Percentiles rank a stretch among this genome's conserved stretches.
Conservation (phyloP, 1,284 basidiomycete genomes). For the Neonothopanus nambi region DNA sequence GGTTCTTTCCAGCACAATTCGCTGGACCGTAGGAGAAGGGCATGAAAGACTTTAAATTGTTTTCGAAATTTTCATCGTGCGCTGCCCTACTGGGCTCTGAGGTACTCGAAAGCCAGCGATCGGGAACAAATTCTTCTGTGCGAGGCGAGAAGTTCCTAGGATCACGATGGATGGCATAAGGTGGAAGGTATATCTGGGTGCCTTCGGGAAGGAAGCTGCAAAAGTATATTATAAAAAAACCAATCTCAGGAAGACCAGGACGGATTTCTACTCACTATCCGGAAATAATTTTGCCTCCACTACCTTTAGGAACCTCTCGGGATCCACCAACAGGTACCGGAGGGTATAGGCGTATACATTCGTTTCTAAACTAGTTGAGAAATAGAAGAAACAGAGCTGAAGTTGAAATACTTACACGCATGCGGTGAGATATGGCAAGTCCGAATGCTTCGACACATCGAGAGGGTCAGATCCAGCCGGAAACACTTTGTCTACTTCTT, state of each 20-base stretch:
- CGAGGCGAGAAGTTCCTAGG: constrained; percentile 38
- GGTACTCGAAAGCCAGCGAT: constrained; percentile 36
- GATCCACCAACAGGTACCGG: constrained; percentile 52
- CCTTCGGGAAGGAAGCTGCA: constrained; percentile 50
- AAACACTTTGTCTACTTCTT: constrained; percentile 16
- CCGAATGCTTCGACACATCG: constrained; percentile 33
- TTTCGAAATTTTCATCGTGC: neutral
- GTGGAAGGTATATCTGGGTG: constrained; percentile 46
- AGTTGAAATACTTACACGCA: constrained; percentile 42
- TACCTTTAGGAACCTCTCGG: constrained; percentile 42
- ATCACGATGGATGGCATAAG: constrained; percentile 46
- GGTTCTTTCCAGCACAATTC: constrained; percentile 38
- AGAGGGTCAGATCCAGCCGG: constrained; percentile 35
- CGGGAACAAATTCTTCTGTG: constrained; percentile 41
- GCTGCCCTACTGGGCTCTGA: too few relatives aligned
- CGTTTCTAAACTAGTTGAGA: constrained; percentile 54
- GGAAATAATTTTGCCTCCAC: constrained; percentile 36
- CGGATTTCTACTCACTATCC: constrained; percentile 28
- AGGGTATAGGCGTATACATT: constrained; percentile 55
- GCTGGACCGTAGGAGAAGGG: constrained; percentile 42
- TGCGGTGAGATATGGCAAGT: constrained; percentile 50
- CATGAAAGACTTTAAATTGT: constrained; percentile 35
- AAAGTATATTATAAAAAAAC: neutral
- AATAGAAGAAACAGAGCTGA: neutral
- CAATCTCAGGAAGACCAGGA: constrained; percentile 2